Evolutionary conservation across 805 yeast genomes (phyloP).

Genomic region (Starmerella davenportii): DNA sequence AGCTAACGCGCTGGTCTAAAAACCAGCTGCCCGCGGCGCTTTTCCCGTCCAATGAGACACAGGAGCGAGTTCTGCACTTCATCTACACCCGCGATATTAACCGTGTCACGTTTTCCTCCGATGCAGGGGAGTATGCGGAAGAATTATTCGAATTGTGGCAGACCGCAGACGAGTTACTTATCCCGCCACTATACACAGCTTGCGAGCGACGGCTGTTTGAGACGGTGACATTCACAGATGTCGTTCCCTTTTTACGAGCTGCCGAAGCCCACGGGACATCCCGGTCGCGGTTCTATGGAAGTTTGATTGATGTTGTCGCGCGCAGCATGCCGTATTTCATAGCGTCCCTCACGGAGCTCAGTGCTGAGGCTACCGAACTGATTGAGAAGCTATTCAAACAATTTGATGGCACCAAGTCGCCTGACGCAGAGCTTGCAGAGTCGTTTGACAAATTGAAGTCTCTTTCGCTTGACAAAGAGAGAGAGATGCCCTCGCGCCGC

Average conservation of each 20-base stretch:
- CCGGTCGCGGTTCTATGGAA: neutral
- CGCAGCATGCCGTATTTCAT: constrained; percentile 3
- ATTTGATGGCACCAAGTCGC: neutral
- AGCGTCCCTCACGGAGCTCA: constrained; percentile 1
- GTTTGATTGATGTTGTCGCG: constrained; percentile 2
- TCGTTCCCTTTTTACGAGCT: constrained; percentile 5
- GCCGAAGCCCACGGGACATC: neutral
- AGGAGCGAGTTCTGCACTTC: constrained; percentile 7
- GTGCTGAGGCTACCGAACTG: neutral
- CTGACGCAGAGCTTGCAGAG: constrained; percentile 1
- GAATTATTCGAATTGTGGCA: constrained; percentile 13
- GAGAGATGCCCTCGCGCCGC: constrained; percentile 1
- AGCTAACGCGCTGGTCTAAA: constrained; percentile 8
- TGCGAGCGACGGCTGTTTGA: constrained; percentile 13
- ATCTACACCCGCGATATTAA: constrained; percentile 8
- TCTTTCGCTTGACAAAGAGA: neutral
- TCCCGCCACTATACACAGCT: constrained; percentile 5
- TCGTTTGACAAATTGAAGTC: neutral
- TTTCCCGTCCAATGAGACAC: neutral
- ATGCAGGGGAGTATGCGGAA: constrained; percentile 1
- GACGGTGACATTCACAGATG: constrained; percentile 9
- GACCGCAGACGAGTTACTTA: constrained; percentile 13
- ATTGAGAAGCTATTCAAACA: constrained; percentile 5
- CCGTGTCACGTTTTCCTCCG: neutral
- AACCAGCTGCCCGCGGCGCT: neutral